Evolutionary conservation across 2,329 filamentous ascomycete genomes (phyloP).

Genomic region (Cladophialophora carrionii): DNA sequence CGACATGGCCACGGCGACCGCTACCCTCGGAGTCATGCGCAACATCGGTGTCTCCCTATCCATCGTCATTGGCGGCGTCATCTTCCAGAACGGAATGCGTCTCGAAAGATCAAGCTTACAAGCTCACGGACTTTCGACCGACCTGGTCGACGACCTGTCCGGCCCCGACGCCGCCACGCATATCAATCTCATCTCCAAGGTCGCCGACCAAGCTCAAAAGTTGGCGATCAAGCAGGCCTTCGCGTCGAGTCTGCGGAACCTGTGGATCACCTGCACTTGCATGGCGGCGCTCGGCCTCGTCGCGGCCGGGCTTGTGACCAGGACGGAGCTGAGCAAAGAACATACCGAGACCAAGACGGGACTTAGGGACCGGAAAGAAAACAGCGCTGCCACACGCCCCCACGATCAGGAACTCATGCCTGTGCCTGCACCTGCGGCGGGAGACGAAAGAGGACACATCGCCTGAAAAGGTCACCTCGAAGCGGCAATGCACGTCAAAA

Average conservation of each 20-base stretch:
- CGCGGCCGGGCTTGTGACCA: constrained; percentile 46
- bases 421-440: not conserved
- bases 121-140: constrained; percentile 37
- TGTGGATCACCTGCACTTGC: constrained; percentile 56
- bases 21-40: constrained; percentile 63
- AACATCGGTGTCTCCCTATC: constrained; percentile 61
- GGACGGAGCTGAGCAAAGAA: constrained; percentile 45
- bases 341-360: constrained; percentile 52
- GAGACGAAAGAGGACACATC: not conserved
- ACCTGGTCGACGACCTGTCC: constrained; percentile 21
- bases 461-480: not conserved
- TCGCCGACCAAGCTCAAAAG: constrained; percentile 41
- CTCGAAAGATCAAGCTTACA: constrained; percentile 19
- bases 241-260: constrained; percentile 49
- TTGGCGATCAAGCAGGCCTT: constrained; percentile 48
- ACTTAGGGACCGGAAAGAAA: constrained; percentile 41
- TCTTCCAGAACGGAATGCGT: constrained; percentile 48
- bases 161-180: constrained; percentile 40
- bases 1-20: constrained; percentile 61
- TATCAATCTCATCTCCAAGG: constrained; percentile 32
- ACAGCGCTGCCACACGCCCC: not conserved
- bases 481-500: not conserved
- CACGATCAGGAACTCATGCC: not conserved
- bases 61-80: constrained; percentile 60
- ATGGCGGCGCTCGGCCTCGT: constrained; percentile 45